phyloP scores from a whole-genome alignment of 495 filamentous ascomycete genomes.

The Massariosphaeria phaeospora region DNA sequence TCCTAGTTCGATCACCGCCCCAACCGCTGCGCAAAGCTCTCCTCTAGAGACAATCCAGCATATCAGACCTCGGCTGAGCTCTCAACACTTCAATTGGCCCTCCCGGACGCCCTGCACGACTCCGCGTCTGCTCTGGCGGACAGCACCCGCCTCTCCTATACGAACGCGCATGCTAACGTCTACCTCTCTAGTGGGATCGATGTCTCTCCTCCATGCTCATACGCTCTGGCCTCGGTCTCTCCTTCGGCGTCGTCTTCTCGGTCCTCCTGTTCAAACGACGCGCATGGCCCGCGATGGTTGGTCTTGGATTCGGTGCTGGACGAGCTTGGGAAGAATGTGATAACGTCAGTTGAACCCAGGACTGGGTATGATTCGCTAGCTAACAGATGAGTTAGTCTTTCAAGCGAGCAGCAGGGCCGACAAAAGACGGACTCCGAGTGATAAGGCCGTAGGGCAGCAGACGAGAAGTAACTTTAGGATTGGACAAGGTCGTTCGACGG shows the following conservation, averaged over 20 bases:
- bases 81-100: no score
- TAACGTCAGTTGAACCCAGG: constrained; percentile 32
- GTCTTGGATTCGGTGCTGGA: constrained; percentile 89
- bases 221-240: constrained; percentile 87
- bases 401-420: constrained; percentile 31
- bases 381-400: constrained; percentile 28
- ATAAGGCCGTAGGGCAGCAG: constrained; percentile 26
- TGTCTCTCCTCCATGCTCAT: constrained; percentile 94
- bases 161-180: constrained; percentile 18
- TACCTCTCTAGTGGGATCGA: constrained; percentile 78
- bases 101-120: no score
- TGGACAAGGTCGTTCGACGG: no score
- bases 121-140: no score
- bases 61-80: no score
- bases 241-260: constrained; percentile 96
- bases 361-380: not conserved
- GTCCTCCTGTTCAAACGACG: constrained; percentile 96
- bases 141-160: no score
- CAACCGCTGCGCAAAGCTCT: no score
- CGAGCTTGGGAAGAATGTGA: constrained; percentile 94
- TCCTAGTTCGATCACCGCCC: no score
- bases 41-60: no score
- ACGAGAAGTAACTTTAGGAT: no score
- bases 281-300: constrained; percentile 91
- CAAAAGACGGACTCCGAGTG: constrained; percentile 33